Conservation (phyloP, 2,329 filamentous ascomycete species). For the Arthroderma uncinatum region DNA sequence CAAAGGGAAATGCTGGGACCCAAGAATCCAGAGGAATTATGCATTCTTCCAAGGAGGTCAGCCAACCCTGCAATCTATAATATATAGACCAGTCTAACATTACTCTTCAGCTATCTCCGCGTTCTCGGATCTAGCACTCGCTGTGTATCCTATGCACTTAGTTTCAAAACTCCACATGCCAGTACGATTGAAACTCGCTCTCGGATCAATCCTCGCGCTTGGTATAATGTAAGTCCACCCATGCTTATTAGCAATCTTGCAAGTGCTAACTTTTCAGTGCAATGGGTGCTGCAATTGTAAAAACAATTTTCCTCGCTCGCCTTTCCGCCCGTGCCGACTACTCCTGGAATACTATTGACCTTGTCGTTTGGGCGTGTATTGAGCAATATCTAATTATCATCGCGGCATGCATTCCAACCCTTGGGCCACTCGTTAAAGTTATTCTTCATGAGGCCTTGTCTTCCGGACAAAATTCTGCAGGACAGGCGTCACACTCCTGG, state of each 20-base stretch:
- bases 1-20: conserved; percentile 11
- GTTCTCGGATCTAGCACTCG: conserved; percentile 11
- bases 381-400: conserved; percentile 15
- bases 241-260: neutral
- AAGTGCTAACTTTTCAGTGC: neutral
- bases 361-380: conserved; percentile 8
- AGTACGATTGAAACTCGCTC: conserved; percentile 9
- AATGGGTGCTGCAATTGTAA: conserved; percentile 11
- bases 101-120: conserved; percentile 12
- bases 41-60: conserved; percentile 12
- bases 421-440: conserved; percentile 7
- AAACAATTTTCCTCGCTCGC: conserved; percentile 7
- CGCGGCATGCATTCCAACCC: conserved; percentile 12
- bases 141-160: conserved; percentile 12
- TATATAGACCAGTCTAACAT: neutral
- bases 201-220: conserved; percentile 8
- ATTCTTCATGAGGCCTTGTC: neutral
- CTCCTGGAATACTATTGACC: conserved; percentile 8
- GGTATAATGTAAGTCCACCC: conserved; percentile 9
- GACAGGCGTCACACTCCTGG: neutral
- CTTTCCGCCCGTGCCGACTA: conserved; percentile 9
- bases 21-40: conserved; percentile 8
- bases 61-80: neutral
- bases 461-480: neutral
- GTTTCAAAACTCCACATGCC: conserved; percentile 9